Base-by-base conservation (phyloP, 2,329 filamentous ascomycete genomes). In the Talaromyces pinophilus region DNA sequence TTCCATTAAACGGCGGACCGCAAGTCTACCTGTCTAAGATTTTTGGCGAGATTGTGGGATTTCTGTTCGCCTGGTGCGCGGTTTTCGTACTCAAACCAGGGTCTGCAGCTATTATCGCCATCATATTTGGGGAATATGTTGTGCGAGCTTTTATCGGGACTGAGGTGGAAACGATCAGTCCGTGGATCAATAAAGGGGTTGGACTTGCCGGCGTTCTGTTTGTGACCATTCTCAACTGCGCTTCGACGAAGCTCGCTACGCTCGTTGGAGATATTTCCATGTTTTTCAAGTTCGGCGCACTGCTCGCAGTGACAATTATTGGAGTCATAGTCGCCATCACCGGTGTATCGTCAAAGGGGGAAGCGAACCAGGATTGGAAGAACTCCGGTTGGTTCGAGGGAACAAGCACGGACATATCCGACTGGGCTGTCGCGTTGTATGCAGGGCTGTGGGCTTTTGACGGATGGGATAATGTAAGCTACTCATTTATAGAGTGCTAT, bases 121-220 rank as follows among this genome's bases (percentile, higher is more conserved):
- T 99, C 71, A 97, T 99, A 74, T 97, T 98, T 83, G 95, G 95
- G 52, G 95, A 99, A 80, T 99, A 99, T 75, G 82, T 97, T n/a
- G 92, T 97, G 63, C 86, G 93, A 57, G 93, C 93, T 15, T 85
- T 91, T 52, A 90, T 96, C 67, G 93, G 93, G 8, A 88, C 93
- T n/a, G 92, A 97, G 66, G 91, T 91, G 2, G 89, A 91, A 73
- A 88, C 88, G 28, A 86, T 93, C 64, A 95, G 87, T 74, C 87
- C 88, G 1, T 98, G 94, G 93, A 86, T 97, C 74, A 93, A 92
- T 82, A 99, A 98, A 82, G 86, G 84, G 1, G 91, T 97, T 38
- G 95, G 93, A 1, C 78, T 98, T 67, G 82, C 87, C 7, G 93
- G 92, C 2, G 81, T 99, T 42, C 77, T 91, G 2, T 38, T 88